Base-by-base conservation (phyloP, 768 basidiomycete genomes). In the Exsudoporus frostii region DNA sequence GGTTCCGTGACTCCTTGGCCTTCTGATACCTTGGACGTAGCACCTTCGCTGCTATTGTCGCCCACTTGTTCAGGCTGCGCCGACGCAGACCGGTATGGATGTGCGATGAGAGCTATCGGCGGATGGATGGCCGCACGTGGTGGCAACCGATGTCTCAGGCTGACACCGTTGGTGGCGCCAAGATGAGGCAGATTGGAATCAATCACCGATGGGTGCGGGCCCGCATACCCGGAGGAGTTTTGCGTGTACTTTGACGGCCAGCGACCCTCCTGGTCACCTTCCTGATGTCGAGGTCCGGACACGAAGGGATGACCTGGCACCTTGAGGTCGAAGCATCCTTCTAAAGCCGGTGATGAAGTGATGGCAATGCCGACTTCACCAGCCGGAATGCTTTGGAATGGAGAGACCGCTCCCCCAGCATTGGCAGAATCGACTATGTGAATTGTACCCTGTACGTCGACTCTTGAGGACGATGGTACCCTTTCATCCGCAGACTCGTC, bases 311-410 rank as follows among this genome's bases (percentile, higher is more conserved):
- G 25, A 19, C 46, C 46, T 19, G 46, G 34, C 11, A n/a, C n/a
- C 24, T 50, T 20, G 19, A 66, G 55, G 3, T 64, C 61, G 27
- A 53, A 7, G 46, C 43, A 32, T 51, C 43, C 63, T 5, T 70
- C 71, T 7, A 49, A 39, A 13, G 65, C 61, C 0, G 75, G 71
- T 2, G 74, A 67, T 5, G 77, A 72, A n/a, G 57, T 53, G 29
- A 80, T 65, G 5, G 79, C 79, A 48, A 80, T 70, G 11, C 79
- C 79, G 1, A 80, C 69, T 38, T 68, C 64, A 14, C 55, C 61
- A 7, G 58, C 63, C 15, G 45, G 47, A 10, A 57, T 63, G 1
- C 62, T 67, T 10, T 71, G 74, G 7, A 67, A 61, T 1, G 73
- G 69, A 15, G 74, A 74, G 1, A 51, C 45, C 33, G 33, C 9